Evolutionary conservation across 768 basidiomycete species (phyloP), one percentile per base, ranked within the genome.

Genomic region (Solioccasus polychromus): DNA sequence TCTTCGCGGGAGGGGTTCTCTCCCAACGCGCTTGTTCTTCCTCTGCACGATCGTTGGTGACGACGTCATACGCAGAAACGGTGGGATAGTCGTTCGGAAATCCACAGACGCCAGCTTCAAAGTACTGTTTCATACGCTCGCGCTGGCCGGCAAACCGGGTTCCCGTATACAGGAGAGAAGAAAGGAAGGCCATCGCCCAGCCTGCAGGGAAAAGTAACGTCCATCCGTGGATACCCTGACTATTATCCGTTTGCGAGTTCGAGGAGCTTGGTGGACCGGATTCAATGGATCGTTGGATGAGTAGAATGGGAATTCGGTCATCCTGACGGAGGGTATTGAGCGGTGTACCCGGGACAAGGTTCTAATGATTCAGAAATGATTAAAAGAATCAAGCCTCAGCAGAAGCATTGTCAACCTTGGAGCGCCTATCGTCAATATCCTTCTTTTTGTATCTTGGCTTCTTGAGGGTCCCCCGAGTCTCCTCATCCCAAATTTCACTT

Each of bases 151-250:
- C 88, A 15, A 95, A 76, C 7, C 92, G 84, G 2, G 88, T 89
- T 18, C 88, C 86, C 0, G 93, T 92, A 63, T 81, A 83, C 3
- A 76, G 75, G 39, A 99, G 76, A 3, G 93, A 94, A 31, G 75
- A 75, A 51, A 89, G 81, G 68, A 98, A 92, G 1, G 93, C 75
- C 85, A 92, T 95, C 0, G 79, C 77, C 92, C 93, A 98, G 11
- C 91, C 92, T 2, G 80, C 72, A 3, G 95, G 95, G 25, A 95
- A 63, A 36, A 96, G 72, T 8, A 99, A 69, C 8, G 84, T 92
- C 86, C 90, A 96, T 30, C 94, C 93, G 55, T 92, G 83, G 24
- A 92, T 69, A 2, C 75, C 70, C 52, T 72, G 70, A 9, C 58
- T 63, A 2, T 38, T 45, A 34, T 66, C 62, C 14, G 63, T 56